Base-by-base conservation (phyloP, 495 filamentous ascomycete species). In the Clavariopsis aquatica region DNA sequence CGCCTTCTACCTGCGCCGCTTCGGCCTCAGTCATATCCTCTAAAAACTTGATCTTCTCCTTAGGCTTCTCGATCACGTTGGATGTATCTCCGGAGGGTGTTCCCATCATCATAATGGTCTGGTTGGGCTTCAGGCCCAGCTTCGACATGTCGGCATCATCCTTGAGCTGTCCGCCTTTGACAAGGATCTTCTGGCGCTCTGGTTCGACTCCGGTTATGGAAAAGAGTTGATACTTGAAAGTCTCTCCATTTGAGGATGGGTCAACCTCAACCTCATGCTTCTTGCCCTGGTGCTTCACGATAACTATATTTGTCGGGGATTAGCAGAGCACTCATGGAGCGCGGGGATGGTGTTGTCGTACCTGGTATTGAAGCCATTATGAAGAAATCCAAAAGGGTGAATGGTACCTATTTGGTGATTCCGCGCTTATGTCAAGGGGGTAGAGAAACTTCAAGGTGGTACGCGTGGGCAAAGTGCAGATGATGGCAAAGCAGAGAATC, bases 1-100 rank as follows among this genome's bases (percentile, higher is more conserved):
- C 94, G 45, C 91, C 93, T 51, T 86, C 88, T 65, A 85, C 82
- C 72, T 84, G 87, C 23, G 94, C 95, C 28, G 86, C 85, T 73
- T 98, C 93, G 23, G 93, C 93, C 72, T 94, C 94, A 4, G 92
- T 96, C 94, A 98, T 96, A 73, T 98, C 94, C 75, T 98, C 94
- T 67, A 96, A 74, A 69, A 98, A 98, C 76, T 87, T 92, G 71
- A 92, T 82, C 63, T 82, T 81, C 75, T 96, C 90, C 68, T 88
- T 91, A 8, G 95, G 95, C 24, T 86, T 82, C 60, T 83, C 83
- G 51, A 96, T 79, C 28, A 72, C 77, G 23, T 77, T 78, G 9
- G 78, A 82, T 43, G 83, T 83, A 28, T 77, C 84, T 24, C 81
- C 83, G 15, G 88, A 85, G 1, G 94, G 90, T 1, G 91, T 96